Conservation (phyloP, 2,329 filamentous ascomycete genomes). For the Acephala macrosclerotiorum region DNA sequence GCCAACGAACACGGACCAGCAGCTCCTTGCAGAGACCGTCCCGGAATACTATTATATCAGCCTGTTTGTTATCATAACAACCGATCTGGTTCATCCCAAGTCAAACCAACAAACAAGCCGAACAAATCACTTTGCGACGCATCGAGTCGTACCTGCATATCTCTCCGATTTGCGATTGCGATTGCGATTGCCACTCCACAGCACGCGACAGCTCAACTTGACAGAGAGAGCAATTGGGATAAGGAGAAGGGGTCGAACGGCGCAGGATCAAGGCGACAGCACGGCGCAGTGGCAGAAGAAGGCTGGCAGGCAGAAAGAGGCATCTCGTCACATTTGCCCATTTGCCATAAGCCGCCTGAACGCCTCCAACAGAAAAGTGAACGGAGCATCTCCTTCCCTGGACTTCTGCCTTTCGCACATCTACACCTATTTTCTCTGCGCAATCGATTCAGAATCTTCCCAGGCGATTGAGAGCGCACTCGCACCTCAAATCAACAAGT, state of each 20-base stretch:
- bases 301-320: background rate
- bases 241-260: background rate
- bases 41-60: background rate
- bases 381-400: background rate
- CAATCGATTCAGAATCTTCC: background rate
- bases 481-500: background rate
- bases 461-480: background rate
- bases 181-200: background rate
- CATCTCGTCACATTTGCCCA: slow-evolving; percentile 9
- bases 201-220: background rate
- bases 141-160: slow-evolving; percentile 1
- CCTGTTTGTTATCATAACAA: slow-evolving; percentile 2
- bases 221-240: background rate
- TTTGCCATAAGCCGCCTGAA: slow-evolving; percentile 3
- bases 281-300: background rate
- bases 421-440: background rate
- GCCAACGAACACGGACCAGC: slow-evolving; percentile 1
- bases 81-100: background rate
- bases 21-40: slow-evolving; percentile 8
- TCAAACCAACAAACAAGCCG: background rate
- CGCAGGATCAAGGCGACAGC: background rate
- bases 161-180: background rate
- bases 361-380: background rate
- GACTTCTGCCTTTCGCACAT: background rate
- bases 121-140: background rate